Base-by-base conservation (phyloP, 2,329 filamentous ascomycete species). In the Colletotrichum paranaense region DNA sequence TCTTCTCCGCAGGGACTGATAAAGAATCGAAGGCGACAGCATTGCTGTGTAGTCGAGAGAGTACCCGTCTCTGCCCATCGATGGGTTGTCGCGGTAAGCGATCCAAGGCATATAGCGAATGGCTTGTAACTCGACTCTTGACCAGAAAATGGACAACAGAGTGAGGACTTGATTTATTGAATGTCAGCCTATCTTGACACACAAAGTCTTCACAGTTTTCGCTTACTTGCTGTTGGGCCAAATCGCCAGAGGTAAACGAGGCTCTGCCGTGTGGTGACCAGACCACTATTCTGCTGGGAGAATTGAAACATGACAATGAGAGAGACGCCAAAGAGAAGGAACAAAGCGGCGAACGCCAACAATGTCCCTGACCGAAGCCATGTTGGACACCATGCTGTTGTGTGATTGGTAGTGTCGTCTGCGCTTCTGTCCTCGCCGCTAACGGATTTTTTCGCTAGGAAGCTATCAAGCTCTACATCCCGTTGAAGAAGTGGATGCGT, bases 81-180 rank as follows among this genome's bases (percentile, higher is more conserved):
- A n/a, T 3, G 32, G 57, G 16, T 22, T 22, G 14, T 60, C 63
- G 30, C 8, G 58, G 32, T 28, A 64, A 35, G 22, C 63, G 14
- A 71, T 57, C 68, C 68, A 71, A 14, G 68, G 68, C 68, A 71
- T 68, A 38, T 72, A 68, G 24, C 64, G 49, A 56, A 62, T 52
- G 19, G 58, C 52, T n/a, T 72, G 69, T 8, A 68, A 22, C 16
- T 72, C 64, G 22, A 68, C 64, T 12, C 68, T 35, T 14, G 64
- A 58, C 69, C 69, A 72, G 3, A 72, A 53, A 9, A 65, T 53
- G 1, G 65, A 59, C 1, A 72, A 22, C 4, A 68, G 19, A 9
- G 69, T 72, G 2, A 72, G 49, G 16, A 63, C 64, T 72, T 30
- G 35, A 12, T 12, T n/a, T n/a, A 5, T 16, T 16, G 16, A 19